A percentile compares a stretch with the other conserved stretches of the same genome.
Conservation (phyloP, 1,284 basidiomycete genomes). For the Sporisorium graminicola region DNA sequence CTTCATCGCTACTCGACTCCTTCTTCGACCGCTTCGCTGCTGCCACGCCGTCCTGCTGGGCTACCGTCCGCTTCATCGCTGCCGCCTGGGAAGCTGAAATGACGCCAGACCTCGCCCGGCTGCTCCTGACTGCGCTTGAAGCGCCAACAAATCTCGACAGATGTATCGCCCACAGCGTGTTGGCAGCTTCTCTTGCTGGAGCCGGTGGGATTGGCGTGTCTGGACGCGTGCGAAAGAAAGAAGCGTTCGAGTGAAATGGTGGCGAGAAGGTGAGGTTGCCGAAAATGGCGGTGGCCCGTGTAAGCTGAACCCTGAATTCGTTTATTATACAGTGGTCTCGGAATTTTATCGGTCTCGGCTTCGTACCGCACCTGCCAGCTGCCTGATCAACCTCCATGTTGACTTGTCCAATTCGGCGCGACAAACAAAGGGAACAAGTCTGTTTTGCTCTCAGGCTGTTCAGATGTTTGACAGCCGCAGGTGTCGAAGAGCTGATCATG, state of each 20-base stretch:
- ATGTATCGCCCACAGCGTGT: constrained; percentile 23
- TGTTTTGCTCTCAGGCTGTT: background rate
- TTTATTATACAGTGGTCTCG: too few species aligned
- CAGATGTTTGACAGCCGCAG: constrained; percentile 1
- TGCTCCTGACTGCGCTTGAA: constrained; percentile 11
- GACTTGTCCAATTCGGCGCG: constrained; percentile 8
- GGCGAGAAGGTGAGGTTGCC: background rate
- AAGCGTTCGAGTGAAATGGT: background rate
- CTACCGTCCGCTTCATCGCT: constrained; percentile 32
- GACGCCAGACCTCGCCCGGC: background rate
- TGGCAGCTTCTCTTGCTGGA: background rate
- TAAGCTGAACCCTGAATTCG: background rate
- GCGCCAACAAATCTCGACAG: constrained; percentile 1
- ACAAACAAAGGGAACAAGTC: constrained; percentile 27
- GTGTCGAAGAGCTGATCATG: constrained; percentile 9
- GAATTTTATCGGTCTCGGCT: too few species aligned
- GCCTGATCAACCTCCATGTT: background rate
- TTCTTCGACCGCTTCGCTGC: constrained; percentile 13
- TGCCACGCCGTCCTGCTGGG: background rate
- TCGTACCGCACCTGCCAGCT: too few species aligned
- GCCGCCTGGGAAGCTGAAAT: background rate
- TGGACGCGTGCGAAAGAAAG: too few species aligned
- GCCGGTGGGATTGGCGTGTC: background rate
- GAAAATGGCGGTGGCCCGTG: constrained; percentile 16
- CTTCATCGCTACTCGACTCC: constrained; percentile 21